Base-by-base conservation (phyloP, 192 early-diverging fungal species). In the Coemansia sp. region DNA sequence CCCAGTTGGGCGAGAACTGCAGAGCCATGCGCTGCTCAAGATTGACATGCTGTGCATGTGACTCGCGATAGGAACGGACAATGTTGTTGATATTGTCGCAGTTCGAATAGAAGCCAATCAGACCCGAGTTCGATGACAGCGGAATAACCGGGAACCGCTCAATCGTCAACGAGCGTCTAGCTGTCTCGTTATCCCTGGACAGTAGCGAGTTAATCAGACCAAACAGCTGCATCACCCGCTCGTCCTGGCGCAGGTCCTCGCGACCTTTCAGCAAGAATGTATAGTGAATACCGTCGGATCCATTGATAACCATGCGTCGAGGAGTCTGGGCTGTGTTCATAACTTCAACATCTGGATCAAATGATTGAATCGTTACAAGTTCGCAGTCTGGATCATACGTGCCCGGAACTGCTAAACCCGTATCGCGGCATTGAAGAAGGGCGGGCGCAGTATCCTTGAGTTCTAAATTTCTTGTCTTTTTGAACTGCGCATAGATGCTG, bases 141-240 rank as follows among this genome's bases (percentile, higher is more conserved):
- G 97, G 95, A 49, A 96, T 89, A 18, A 92, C 95, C 10, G 95
- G 88, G 78, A 92, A 98, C 21, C 90, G 83, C 64, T 94, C 88
- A 54, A 99, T 99, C 31, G 83, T 87, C 24, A 99, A 76, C 67
- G 96, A 94, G 12, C 95, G 81, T 60, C 92, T 92, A 64, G 95
- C 91, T 0, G 95, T 95, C 62, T 98, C 94, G 3, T 89, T 73
- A 69, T 98, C 94, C 1, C 82, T 84, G 5, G 78, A 81, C 0
- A 99, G 83, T 31, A 98, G 67, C 14, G 93, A 95, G 69, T 99
- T 99, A 38, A 99, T 88, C 27, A 99, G 87, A 7, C 93, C 95
- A 82, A 99, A 99, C 35, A 98, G 65, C 77, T 99, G 97, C 95
- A 99, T 99, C 27, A 96, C 95, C 46, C 97, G 89, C 81, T 99